Conservation (phyloP, 2,329 filamentous ascomycete genomes). For the Tetracladium maxilliforme region DNA sequence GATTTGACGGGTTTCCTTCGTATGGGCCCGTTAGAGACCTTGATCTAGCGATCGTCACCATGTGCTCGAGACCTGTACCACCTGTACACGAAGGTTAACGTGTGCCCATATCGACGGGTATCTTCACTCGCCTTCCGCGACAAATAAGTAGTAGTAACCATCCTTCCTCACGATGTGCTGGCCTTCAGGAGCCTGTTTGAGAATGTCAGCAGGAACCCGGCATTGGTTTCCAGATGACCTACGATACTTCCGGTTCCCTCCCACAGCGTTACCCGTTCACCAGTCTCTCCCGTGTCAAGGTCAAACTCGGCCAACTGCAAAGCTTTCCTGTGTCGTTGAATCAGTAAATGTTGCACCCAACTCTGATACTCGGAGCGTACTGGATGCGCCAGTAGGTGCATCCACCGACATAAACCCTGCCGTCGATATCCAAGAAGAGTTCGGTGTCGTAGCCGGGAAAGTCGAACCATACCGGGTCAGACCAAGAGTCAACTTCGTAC, state of each 20-base stretch:
- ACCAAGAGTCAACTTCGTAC: conserved; percentile 27
- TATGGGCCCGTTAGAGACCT: conserved; percentile 24
- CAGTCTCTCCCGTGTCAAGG: too few species aligned
- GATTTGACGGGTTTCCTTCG: conserved; percentile 23
- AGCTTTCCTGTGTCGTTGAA: too few species aligned
- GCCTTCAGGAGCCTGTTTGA: too few species aligned
- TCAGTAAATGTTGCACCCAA: not conserved
- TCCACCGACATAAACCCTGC: conserved; percentile 35
- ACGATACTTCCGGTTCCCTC: too few species aligned
- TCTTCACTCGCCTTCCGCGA: too few species aligned
- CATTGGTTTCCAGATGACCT: too few species aligned
- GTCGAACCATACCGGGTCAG: conserved; percentile 29
- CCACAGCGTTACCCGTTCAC: too few species aligned
- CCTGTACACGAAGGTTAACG: too few species aligned
- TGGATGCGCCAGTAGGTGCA: conserved; percentile 12
- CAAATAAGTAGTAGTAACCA: conserved; percentile 31
- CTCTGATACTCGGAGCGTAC: conserved; percentile 5
- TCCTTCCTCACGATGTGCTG: conserved; percentile 30
- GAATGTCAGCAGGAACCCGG: too few species aligned
- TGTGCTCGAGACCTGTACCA: conserved; percentile 25
- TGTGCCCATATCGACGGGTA: too few species aligned
- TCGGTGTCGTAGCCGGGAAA: conserved; percentile 37
- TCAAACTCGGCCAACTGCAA: too few species aligned
- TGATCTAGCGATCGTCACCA: conserved; percentile 26
- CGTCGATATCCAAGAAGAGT: conserved; percentile 40